Base-by-base conservation (phyloP, 345 rosid genomes). In the Clausena lansium region DNA sequence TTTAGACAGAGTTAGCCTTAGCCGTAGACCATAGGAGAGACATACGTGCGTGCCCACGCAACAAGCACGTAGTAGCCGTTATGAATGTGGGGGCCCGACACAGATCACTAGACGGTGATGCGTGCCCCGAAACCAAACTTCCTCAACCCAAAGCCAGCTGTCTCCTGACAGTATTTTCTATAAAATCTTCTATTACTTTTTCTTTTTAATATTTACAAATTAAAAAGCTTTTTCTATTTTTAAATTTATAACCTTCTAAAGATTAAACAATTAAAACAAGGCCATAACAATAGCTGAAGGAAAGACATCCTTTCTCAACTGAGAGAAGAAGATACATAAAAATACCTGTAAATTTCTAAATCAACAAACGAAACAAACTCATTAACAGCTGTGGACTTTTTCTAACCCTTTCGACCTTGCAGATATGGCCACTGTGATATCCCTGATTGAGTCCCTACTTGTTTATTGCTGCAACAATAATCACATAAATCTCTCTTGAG, bases 21-120 rank as follows among this genome's bases (percentile, higher is more conserved):
- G 36, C 35, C 39, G 39, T 36, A 36, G 7, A 1, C 38, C 14
- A 25, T 4, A 28, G 9, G 59, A 50, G 20, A 50, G 9, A 28
- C 2, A 10, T 10, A 10, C 47, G 13, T 38, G 2, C 58, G 15
- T 7, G 60, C 71, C 41, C 67, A 73, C 72, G 84, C 78, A 58
- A 81, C 81, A 47, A 17, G 59, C 33, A 78, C 78, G 74, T 77
- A 78, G 72, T 77, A 75, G 88, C 91, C 88, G 87, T 84, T 88
- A 81, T 75, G 81, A 76, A 55, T 9, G 55, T 25, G 77, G 59
- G 85, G 89, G 80, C n/a, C 85, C 87, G 27, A 9, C 78, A 83
- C 92, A 85, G 89, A 87, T 88, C 89, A 82, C 80, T 9, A 60
- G 88, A 81, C 92, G 93, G 89, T 88, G 92, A 70, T 84, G 75